Base-by-base conservation (phyloP, 129 eudicot species). In the Chrysanthemum seticuspe region DNA sequence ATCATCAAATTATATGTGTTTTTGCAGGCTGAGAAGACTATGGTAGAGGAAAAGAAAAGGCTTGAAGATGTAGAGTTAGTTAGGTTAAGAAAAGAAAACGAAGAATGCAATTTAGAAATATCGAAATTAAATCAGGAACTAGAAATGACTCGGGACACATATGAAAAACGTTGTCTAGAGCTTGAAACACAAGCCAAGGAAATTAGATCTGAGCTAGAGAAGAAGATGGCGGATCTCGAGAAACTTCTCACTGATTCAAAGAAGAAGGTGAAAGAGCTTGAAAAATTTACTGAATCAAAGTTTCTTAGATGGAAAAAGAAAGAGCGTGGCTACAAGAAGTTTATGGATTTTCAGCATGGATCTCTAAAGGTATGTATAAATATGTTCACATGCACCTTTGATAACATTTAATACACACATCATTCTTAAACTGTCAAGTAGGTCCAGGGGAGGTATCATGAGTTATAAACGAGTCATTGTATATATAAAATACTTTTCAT, bases 181-280 rank as follows among this genome's bases (percentile, higher is more conserved):
- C 77, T 84, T 65, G 91, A 89, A 79, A 67, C 79, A 53, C 67
- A 83, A 55, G 82, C 87, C 2, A 62, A 62, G 73, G 82, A 86
- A 56, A 74, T 81, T 16, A 78, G 74, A 78, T 83, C 72, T 80
- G 83, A 88, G 64, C 74, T 86, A 47, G 78, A 85, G 79, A 79
- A 85, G 48, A 92, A 85, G 79, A 75, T 83, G 59, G 31, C 1
- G 55, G 92, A 87, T 79, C 89, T 89, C 62, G 88, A 85, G 58
- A 29, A 70, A 69, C 87, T 76, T 71, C 68, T 84, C 71, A 27
- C 73, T 67, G 87, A 77, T 72, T 85, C 97, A 70, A 81, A 72
- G 63, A 89, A 84, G 65, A 88, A 83, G 75, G 90, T 85, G 57
- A 78, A 88, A 76, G 92, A 88, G 72, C 87, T 85, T 67, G 92